phyloP scores from a whole-genome alignment of 2,329 filamentous ascomycete species.

The Botryotinia convoluta region DNA sequence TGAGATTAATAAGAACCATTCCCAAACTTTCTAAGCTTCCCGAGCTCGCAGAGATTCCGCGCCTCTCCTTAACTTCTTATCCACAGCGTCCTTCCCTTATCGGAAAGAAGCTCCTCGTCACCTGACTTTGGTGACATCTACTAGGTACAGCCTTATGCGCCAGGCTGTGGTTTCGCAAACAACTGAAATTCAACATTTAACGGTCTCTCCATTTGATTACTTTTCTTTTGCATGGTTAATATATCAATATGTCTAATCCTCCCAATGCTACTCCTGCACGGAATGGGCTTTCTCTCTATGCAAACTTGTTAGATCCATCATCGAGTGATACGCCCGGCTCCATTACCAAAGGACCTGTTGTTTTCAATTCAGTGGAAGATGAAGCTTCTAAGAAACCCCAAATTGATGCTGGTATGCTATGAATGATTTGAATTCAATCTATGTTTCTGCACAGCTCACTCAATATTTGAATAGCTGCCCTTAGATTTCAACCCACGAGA shows the following conservation, averaged over 20 bases:
- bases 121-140: neutral
- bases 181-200: neutral
- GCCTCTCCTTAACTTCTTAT: slow-evolving; percentile 7
- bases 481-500: slow-evolving; percentile 85
- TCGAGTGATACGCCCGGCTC: slow-evolving; percentile 49
- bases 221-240: neutral
- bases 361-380: slow-evolving; percentile 58
- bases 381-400: slow-evolving; percentile 55
- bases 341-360: slow-evolving; percentile 74
- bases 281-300: slow-evolving; percentile 72
- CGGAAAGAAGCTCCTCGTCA: neutral
- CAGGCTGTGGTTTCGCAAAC: slow-evolving; percentile 22
- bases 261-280: slow-evolving; percentile 32
- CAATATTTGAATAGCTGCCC: slow-evolving; percentile 52
- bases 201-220: slow-evolving; percentile 1
- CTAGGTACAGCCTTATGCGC: slow-evolving; percentile 17
- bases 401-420: slow-evolving; percentile 58
- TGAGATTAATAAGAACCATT: neutral
- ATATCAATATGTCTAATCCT: slow-evolving; percentile 34
- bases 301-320: slow-evolving; percentile 72
- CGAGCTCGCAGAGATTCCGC: neutral
- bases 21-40: neutral
- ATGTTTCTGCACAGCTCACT: slow-evolving; percentile 43
- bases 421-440: slow-evolving; percentile 34
- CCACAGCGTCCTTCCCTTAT: neutral